A percentile compares a stretch with the other conserved stretches of the same genome.
These are phyloP conservation scores for Colletotrichum zoysiae DNA, from an alignment of 2,329 filamentous ascomycete species.

Conservation along the genomic window DNA sequence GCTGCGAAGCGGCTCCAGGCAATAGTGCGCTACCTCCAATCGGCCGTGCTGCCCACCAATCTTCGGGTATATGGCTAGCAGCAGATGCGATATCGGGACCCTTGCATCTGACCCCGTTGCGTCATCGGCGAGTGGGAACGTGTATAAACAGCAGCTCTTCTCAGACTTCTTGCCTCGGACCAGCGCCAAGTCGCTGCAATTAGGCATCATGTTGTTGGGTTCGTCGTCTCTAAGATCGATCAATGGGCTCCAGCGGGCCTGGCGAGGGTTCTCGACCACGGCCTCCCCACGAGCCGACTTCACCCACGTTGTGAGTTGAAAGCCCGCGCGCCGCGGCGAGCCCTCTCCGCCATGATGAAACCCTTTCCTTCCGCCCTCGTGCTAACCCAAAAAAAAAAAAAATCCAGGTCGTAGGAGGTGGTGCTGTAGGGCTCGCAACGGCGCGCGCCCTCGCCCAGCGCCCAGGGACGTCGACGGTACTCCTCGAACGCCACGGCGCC, in stretches of 20 bases:
- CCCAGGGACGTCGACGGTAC: constrained; percentile 73
- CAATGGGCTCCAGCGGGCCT: constrained; percentile 6
- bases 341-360: neutral
- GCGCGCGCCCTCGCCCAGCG: constrained; percentile 78
- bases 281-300: constrained; percentile 55
- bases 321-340: constrained; percentile 7
- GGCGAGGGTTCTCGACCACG: constrained; percentile 53
- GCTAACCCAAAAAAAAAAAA: neutral
- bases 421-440: constrained; percentile 83
- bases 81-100: neutral
- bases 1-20: neutral
- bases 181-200: neutral
- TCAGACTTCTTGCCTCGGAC: neutral
- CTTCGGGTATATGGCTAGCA: constrained; percentile 2
- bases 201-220: constrained; percentile 19
- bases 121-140: constrained; percentile 31
- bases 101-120: constrained; percentile 21
- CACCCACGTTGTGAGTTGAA: constrained; percentile 57
- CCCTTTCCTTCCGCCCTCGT: neutral
- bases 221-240: constrained; percentile 5
- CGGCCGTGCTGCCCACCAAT: neutral
- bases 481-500: constrained; percentile 82
- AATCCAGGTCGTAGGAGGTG: constrained; percentile 70
- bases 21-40: neutral
- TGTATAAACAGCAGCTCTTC: neutral